These are phyloP conservation scores for Coleophoma cylindrospora DNA, from an alignment of 2,329 filamentous ascomycete genomes.

Conservation along the genomic window DNA sequence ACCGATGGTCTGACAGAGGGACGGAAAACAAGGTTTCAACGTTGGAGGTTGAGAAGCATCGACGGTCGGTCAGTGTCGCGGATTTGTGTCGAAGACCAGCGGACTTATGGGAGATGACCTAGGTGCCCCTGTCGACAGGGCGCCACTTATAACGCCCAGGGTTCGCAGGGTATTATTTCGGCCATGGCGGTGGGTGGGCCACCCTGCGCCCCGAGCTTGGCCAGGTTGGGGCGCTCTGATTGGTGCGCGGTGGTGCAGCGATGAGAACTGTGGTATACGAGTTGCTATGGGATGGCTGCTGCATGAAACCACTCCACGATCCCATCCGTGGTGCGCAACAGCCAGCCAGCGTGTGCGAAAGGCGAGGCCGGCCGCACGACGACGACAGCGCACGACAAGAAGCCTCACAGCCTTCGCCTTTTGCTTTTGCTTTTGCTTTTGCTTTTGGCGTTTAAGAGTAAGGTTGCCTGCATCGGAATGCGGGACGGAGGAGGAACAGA, in stretches of 20 bases:
- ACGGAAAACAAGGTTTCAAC: background rate
- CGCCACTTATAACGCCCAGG: background rate
- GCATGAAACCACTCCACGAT: constrained; percentile 1
- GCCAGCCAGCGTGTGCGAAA: background rate
- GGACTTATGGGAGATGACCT: background rate
- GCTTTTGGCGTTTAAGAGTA: too few species aligned
- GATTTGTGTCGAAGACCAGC: constrained; percentile 1
- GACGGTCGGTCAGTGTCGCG: background rate
- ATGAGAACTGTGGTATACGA: too few species aligned
- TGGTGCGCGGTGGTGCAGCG: background rate
- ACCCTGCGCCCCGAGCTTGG: background rate
- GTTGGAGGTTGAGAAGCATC: background rate
- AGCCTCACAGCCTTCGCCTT: too few species aligned
- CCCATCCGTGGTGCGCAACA: background rate
- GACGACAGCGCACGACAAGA: too few species aligned
- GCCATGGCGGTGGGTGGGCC: background rate
- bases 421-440: too few species aligned
- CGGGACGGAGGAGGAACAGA: too few species aligned
- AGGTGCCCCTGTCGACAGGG: background rate
- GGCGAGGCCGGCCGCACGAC: background rate
- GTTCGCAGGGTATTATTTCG: background rate
- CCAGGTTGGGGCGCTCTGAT: background rate
- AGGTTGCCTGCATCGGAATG: too few species aligned
- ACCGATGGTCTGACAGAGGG: background rate
- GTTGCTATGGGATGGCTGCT: background rate